A percentile compares a stretch with the other conserved stretches of the same genome.
phyloP scores from a whole-genome alignment of 306 rosid genomes.

The Alnus rubra region DNA sequence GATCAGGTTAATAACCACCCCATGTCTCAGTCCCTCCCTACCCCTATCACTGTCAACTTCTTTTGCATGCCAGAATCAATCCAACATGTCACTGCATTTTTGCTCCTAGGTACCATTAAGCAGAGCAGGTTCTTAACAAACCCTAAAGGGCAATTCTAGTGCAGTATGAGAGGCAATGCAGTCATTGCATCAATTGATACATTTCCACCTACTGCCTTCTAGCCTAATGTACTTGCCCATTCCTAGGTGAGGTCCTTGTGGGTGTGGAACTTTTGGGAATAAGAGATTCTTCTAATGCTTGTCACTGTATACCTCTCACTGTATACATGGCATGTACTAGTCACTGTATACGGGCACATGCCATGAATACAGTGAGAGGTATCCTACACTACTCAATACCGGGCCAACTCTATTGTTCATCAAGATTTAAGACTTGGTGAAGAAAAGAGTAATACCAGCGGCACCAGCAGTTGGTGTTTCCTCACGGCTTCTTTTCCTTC shows the following conservation, averaged over 20 bases:
- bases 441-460: slow-evolving; percentile 59
- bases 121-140: not conserved
- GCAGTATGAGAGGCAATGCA: not conserved
- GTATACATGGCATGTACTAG: no score
- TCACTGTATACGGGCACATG: not conserved
- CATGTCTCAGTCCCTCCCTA: not conserved
- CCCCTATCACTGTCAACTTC: not conserved
- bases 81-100: not conserved
- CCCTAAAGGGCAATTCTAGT: not conserved
- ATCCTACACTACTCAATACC: slow-evolving; percentile 22
- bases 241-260: not conserved
- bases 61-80: not conserved
- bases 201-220: not conserved
- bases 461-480: slow-evolving; percentile 76
- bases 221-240: not conserved
- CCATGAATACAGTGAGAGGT: slow-evolving; percentile 17
- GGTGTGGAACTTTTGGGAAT: not conserved
- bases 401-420: slow-evolving; percentile 26
- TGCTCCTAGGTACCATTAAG: not conserved
- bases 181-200: not conserved
- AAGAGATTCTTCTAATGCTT: not conserved
- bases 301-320: no score
- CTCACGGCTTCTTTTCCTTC: slow-evolving; percentile 81
- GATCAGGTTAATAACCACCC: not conserved
- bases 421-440: slow-evolving; percentile 34